Base-by-base conservation (phyloP, 495 filamentous ascomycete species). In the Penicillium odoratum region DNA sequence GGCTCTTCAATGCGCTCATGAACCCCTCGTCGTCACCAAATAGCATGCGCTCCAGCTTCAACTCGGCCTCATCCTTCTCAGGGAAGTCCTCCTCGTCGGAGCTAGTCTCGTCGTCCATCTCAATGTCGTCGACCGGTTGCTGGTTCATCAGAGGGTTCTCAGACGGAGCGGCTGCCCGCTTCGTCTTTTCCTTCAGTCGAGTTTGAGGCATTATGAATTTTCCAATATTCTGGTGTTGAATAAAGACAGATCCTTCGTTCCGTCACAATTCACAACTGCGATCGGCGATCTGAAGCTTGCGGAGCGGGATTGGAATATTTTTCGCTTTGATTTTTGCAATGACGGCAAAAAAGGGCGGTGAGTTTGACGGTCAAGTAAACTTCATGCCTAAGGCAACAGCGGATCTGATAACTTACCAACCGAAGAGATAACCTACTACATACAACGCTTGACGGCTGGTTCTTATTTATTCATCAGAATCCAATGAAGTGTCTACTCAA, bases 21-120 rank as follows among this genome's bases (percentile, higher is more conserved):
- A 96, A 97, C 29, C 86, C 90, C n/a, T 81, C 81, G 44, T 87
- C 81, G 65, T 94, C 89, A 30, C 93, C 93, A 49, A 98, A 89
- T 3, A 98, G 87, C 57, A 96, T 78, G 57, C 83, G 81, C 74
- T 96, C 92, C 15, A 98, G 82, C 69, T 91, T 91, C 64, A 84
- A 81, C 67, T 98, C 93, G 33, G 86, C 83, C 51, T 81, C 85
- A 63, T 95, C 91, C 69, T 92, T 93, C 44, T 88, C 86, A 15
- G 77, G 71, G 33, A 62, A 48, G 49, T 74, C 69, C 45, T 81
- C 75, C 13, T 80, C 76, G 26, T 77, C 74, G 7, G 66, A 68
- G 28, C 61, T 69, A 7, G 57, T 63, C 5, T 68, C 67, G 40
- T 64, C 65, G 31, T 61, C 66, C 70, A 70, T 73, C 3, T 72